phyloP scores from a whole-genome alignment of 345 rosid genomes.

The Linum lewisii region DNA sequence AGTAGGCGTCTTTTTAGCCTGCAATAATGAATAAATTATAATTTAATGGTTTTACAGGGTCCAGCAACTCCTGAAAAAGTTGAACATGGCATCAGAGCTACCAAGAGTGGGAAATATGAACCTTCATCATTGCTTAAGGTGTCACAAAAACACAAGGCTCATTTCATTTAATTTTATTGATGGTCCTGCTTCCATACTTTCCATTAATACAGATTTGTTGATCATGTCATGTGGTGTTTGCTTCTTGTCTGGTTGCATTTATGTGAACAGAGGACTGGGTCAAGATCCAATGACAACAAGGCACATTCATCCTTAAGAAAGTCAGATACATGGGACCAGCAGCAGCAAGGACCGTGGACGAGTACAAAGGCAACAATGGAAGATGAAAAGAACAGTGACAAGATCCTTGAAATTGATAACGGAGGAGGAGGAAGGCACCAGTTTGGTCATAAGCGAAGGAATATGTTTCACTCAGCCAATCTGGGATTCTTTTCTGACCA shows the following conservation, averaged over 20 bases:
- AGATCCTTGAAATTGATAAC: conserved; percentile 61
- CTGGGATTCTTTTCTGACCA: conserved; percentile 28
- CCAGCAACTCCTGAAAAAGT: conserved; percentile 81
- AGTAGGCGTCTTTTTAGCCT: neutral
- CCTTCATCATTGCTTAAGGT: conserved; percentile 56
- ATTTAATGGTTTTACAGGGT: conserved; percentile 33
- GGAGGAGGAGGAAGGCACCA: conserved; percentile 49
- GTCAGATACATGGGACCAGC: too few species aligned
- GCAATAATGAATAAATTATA: neutral
- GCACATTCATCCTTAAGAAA: conserved; percentile 18
- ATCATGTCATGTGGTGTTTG: neutral
- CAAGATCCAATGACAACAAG: conserved; percentile 36
- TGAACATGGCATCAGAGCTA: conserved; percentile 39
- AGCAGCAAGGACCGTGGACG: too few species aligned
- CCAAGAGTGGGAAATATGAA: conserved; percentile 41
- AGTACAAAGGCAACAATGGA: conserved; percentile 19
- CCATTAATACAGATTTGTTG: neutral
- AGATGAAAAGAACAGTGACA: conserved; percentile 53
- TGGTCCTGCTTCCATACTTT: neutral
- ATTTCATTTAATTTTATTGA: neutral
- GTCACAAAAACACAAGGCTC: neutral
- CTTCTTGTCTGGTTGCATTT: neutral
- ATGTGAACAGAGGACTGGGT: conserved; percentile 48
- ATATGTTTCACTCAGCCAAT: conserved; percentile 37
- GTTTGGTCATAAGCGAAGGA: conserved; percentile 34